Base-by-base conservation (phyloP, 805 yeast species). In the Candida pseudoglaebosa region DNA sequence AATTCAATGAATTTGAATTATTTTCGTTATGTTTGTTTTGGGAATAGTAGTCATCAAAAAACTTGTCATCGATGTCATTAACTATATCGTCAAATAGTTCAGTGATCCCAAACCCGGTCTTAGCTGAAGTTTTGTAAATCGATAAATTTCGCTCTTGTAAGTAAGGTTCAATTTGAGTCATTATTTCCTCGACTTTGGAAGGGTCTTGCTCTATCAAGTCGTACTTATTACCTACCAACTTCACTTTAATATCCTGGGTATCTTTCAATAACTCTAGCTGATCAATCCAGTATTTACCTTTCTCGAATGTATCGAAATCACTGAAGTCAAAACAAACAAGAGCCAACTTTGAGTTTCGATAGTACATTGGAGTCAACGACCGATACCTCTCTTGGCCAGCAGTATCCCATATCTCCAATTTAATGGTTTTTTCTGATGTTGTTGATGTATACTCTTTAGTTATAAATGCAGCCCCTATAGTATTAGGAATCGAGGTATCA, bases 401-500 rank as follows among this genome's bases (percentile, higher is more conserved):
- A 2, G 91, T 84, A 54, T 84, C 95, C 95, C 93, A 84, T 37
- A 84, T 82, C 54, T 84, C 93, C 48, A 82, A 76, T 50, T 77
- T 80, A 61, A 80, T 57, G 56, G 66, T 42, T 60, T 72, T 28
- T 63, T 65, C 26, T 3, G 50, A 39, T 9, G 37, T 37, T 9
- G 41, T 33, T 12, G 57, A 47, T 4, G 74, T 61, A 45, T 66
- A 56, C 12, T 78, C 54, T 57, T 89, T 95, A 13, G 97, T 87
- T 28, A 93, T 74, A 61, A 91, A 93, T 0, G 98, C 99, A 3
- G 99, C 99, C n/a, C 99, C 99, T 39, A 93, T 93, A 2, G 99
- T 93, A 31, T 95, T 85, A 49, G 95, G 87, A 42, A 91, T 77
- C 47, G 78, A 77, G 21, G 78, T 82, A 48, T 87, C 93, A 57